These are phyloP conservation scores for Phytophthora palmivora DNA, from an alignment of 352 stramenopile species.

Conservation along the genomic window DNA sequence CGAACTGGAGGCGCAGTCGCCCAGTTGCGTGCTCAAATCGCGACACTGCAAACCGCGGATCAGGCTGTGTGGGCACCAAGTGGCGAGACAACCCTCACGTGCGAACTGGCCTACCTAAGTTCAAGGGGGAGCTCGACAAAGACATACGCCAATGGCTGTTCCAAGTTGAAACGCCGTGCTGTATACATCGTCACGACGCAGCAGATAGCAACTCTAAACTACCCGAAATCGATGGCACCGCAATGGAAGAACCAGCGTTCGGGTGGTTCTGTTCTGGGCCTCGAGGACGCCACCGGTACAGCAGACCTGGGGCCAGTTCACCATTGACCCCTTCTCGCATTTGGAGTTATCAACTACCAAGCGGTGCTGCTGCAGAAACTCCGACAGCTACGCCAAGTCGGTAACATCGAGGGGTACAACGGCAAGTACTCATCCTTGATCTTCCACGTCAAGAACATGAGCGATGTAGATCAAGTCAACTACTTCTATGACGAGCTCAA, in stretches of 20 bases:
- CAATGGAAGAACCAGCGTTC: constrained; percentile 23
- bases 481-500: constrained; percentile 18
- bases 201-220: constrained; percentile 10
- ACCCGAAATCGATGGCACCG: too few relatives aligned
- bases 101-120: constrained; percentile 11
- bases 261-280: constrained; percentile 28
- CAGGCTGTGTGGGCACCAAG: too few relatives aligned
- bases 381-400: too few relatives aligned
- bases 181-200: too few relatives aligned
- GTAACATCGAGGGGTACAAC: too few relatives aligned
- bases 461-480: constrained; percentile 10
- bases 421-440: too few relatives aligned
- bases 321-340: constrained; percentile 11
- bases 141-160: constrained; percentile 28
- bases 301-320: constrained; percentile 18
- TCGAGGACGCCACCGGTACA: constrained; percentile 14
- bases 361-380: constrained; percentile 17
- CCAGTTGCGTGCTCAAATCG: too few relatives aligned
- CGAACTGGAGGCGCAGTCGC: constrained; percentile 10
- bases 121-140: constrained; percentile 16
- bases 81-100: constrained; percentile 10
- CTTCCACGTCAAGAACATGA: constrained; percentile 1
- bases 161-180: constrained; percentile 23
- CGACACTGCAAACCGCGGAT: neutral
- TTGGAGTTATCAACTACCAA: constrained; percentile 31